Base-by-base conservation (phyloP, 2,329 filamentous ascomycete species). In the Didymella glomerata region DNA sequence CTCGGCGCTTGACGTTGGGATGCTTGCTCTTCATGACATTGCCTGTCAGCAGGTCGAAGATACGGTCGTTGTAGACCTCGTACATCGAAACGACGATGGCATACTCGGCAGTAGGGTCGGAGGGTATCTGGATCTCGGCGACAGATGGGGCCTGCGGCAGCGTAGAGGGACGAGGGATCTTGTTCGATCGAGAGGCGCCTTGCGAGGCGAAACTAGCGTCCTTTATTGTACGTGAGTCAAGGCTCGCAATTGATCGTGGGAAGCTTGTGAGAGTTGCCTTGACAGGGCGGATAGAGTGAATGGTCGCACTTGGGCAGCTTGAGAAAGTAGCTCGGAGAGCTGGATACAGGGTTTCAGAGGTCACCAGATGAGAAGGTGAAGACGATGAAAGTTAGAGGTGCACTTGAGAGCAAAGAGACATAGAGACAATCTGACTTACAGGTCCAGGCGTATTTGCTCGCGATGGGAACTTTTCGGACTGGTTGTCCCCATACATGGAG, bases 1-100 rank as follows among this genome's bases (percentile, higher is more conserved):
- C 88, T 27, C 93, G 87, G n/a, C 95, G 88, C 62, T 82, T 81
- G n/a, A 81, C 77, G 27, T 77, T 79, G 27, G 78, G 77, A 48
- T 76, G 72, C 62, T 81, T 89, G 5, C 83, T 83, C 34, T 84
- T 84, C 62, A 85, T 85, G 22, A 82, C 78, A 2, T 86, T 84
- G 0, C 84, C 82, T 0, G 90, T 90, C 1, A 99, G 82, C 0
- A 99, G 86, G 71, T 99, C 95, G 75, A 96, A 98, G 66, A 99
- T 98, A 34, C 93, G 89, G 78, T 99, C 94, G 73, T 99, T 99
- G 81, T 99, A 97, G 1, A 99, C 94, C 77, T 99, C 95, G 77
- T 98, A 98, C 93, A 99, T 99, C 53, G 93, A 97, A 22, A 99
- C 84, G 11, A 99, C 82, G 53, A 99, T 88, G 4, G 90, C 90